Evolutionary conservation across 2,329 filamentous ascomycete species (phyloP).

Genomic region (Cladosporium velox): DNA sequence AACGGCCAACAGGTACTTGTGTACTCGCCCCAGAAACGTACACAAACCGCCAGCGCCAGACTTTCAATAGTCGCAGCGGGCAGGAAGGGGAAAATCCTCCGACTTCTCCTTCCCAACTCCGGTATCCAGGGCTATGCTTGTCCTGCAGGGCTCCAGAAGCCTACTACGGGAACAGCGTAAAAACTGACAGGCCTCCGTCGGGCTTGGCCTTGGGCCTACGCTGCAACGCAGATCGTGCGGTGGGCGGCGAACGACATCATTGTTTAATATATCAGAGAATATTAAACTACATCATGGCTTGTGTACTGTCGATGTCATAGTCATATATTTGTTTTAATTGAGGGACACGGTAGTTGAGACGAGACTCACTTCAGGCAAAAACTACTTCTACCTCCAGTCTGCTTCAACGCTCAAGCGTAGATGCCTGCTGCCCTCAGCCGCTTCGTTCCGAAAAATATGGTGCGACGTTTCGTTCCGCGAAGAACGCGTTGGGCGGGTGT

Average conservation of each 20-base stretch:
- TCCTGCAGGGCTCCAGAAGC: background rate
- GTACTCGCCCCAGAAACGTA: conserved; percentile 1
- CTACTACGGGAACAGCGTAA: background rate
- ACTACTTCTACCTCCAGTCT: background rate
- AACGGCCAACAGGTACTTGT: background rate
- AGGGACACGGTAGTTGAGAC: too few species aligned
- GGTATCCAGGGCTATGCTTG: conserved; percentile 1
- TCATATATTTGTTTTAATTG: too few species aligned
- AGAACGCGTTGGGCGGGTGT: background rate
- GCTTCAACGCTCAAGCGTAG: background rate
- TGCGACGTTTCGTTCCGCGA: background rate
- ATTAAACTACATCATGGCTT: background rate
- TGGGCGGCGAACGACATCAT: too few species aligned
- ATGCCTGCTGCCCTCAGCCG: background rate
- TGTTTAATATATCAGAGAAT: background rate
- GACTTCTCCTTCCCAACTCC: background rate
- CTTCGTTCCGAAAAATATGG: background rate
- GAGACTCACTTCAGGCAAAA: too few species aligned
- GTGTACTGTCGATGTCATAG: too few species aligned
- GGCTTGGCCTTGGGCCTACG: background rate
- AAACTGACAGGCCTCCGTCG: background rate
- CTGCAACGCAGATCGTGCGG: background rate
- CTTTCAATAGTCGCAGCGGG: conserved; percentile 4
- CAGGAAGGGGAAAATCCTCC: background rate
- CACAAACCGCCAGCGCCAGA: conserved; percentile 2